phyloP scores from a whole-genome alignment of 352 stramenopile genomes.

The Globisporangium apiculatum region DNA sequence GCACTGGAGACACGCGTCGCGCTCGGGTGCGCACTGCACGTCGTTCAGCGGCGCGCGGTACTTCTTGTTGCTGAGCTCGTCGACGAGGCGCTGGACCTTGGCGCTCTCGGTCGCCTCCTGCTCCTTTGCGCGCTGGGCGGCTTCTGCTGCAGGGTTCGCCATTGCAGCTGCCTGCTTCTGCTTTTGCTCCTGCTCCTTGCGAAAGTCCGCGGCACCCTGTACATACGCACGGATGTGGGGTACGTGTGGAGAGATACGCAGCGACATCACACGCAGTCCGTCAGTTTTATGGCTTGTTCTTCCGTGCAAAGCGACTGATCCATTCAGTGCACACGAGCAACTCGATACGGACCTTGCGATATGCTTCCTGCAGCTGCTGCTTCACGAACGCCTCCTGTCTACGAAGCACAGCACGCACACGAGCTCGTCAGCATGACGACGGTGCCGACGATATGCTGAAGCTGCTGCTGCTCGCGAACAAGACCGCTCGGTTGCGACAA shows the following conservation, averaged over 20 bases:
- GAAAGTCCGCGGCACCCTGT: slow-evolving; percentile 62
- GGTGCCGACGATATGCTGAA: no score
- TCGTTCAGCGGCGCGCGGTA: slow-evolving; percentile 74
- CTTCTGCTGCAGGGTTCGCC: slow-evolving; percentile 4
- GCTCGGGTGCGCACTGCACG: slow-evolving; percentile 74
- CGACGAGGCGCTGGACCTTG: slow-evolving; percentile 68
- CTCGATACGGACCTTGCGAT: slow-evolving; percentile 39
- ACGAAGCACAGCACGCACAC: neutral
- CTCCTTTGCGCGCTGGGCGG: slow-evolving; percentile 55
- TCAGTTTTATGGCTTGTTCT: no score
- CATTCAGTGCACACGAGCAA: no score
- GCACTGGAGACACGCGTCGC: slow-evolving; percentile 77
- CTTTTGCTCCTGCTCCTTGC: slow-evolving; percentile 50
- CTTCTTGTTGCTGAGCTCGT: slow-evolving; percentile 78
- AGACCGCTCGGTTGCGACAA: no score
- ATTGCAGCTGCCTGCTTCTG: slow-evolving; percentile 21
- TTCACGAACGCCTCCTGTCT: slow-evolving; percentile 62
- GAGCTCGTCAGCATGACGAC: neutral
- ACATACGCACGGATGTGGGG: neutral
- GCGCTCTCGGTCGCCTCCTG: slow-evolving; percentile 56
- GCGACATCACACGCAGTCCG: neutral
- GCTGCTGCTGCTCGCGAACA: no score
- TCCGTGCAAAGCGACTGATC: no score
- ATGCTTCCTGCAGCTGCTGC: slow-evolving; percentile 72
- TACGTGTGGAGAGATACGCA: neutral